phyloP scores from a whole-genome alignment of 441 rosid genomes.

The Gossypium davidsonii region DNA sequence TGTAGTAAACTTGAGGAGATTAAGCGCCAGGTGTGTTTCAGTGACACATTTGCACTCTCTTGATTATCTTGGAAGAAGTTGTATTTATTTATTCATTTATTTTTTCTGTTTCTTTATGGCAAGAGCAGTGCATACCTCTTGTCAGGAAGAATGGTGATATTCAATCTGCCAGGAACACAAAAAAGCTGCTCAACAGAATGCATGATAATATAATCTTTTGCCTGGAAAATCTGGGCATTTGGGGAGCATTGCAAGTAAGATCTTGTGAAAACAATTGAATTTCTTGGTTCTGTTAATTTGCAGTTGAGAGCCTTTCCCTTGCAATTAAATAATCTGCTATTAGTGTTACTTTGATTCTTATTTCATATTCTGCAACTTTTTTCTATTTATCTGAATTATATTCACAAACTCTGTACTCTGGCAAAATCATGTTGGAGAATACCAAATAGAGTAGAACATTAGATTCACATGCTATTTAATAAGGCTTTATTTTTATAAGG shows the following conservation, averaged over 20 bases:
- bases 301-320: neutral
- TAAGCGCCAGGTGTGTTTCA: constrained; percentile 50
- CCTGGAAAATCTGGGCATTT: constrained; percentile 73
- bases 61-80: constrained; percentile 19
- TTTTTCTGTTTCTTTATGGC: constrained; percentile 20
- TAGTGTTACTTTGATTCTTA: constrained; percentile 1
- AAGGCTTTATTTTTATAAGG: neutral
- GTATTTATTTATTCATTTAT: neutral
- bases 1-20: constrained; percentile 44
- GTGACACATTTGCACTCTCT: constrained; percentile 14
- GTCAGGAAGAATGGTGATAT: constrained; percentile 40
- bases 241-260: constrained; percentile 78
- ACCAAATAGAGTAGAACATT: neutral
- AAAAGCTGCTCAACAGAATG: constrained; percentile 48
- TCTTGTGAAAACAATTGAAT: constrained; percentile 16
- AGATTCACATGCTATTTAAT: neutral
- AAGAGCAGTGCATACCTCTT: constrained; percentile 61
- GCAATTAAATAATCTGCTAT: neutral
- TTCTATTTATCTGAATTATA: neutral
- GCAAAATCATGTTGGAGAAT: constrained; percentile 1
- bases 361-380: constrained; percentile 2
- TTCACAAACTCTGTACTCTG: neutral
- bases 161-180: constrained; percentile 49
- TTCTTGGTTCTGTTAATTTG: constrained; percentile 14
- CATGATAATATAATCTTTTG: constrained; percentile 66